A percentile compares a stretch with the other conserved stretches of the same genome.
Evolutionary conservation across 164 flowering plant genomes (phyloP).

Genomic region (Stephania japonica): DNA sequence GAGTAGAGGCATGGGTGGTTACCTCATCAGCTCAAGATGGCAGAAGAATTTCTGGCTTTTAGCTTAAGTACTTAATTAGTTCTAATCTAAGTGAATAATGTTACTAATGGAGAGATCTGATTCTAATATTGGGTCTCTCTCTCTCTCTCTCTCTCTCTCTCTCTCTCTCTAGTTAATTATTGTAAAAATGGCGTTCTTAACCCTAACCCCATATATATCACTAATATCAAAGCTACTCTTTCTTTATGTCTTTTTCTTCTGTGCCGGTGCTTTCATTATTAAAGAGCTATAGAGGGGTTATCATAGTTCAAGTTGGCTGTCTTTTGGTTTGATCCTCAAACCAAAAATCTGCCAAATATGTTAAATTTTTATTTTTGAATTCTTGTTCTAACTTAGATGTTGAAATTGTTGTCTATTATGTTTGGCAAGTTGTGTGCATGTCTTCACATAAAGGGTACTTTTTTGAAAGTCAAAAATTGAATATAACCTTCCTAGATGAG

Average conservation of each 20-base stretch:
- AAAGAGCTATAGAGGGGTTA: neutral
- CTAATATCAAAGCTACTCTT: constrained; percentile 1
- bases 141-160: neutral
- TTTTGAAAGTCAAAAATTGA: too few relatives aligned
- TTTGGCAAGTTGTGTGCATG: too few relatives aligned
- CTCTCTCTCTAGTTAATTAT: neutral
- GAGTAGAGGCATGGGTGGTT: constrained; percentile 70
- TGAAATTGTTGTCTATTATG: too few relatives aligned
- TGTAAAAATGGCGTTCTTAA: neutral
- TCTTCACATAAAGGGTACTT: too few relatives aligned
- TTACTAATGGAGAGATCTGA: neutral
- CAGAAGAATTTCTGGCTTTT: constrained; percentile 90
- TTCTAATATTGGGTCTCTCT: constrained; percentile 6
- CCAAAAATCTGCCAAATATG: neutral
- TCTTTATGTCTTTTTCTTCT: neutral
- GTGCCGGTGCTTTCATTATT: neutral
- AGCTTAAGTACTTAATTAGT: constrained; percentile 12
- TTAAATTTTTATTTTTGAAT: too few relatives aligned
- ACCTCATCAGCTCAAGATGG: constrained; percentile 86
- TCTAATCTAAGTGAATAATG: neutral
- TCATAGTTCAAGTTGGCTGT: neutral
- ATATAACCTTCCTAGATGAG: too few relatives aligned
- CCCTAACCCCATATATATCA: neutral
- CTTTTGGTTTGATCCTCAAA: neutral
- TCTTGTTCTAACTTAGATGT: too few relatives aligned